Evolutionary conservation across 495 filamentous ascomycete genomes (phyloP), one percentile per base, ranked within the genome.

Genomic region (Penicillium mononematosum): DNA sequence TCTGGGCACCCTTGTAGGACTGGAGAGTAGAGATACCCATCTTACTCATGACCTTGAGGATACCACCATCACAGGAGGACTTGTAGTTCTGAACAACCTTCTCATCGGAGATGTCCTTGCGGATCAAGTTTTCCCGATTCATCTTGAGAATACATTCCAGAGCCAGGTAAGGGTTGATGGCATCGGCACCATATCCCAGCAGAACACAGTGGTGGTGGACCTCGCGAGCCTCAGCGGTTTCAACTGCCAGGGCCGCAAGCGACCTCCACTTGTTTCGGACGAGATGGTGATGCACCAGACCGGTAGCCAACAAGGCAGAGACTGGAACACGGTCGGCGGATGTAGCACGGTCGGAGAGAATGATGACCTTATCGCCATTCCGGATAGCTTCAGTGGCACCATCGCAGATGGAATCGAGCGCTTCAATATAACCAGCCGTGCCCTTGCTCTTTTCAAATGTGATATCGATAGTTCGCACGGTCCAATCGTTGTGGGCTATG

Each of bases 11-110:
- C 79, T 99, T 99, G 81, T 99, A 99, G 63, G 90, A 95, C 70
- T 94, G 91, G 44, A 99, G 78, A 45, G 94, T 99, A 11, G 94
- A 99, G 64, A 99, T 99, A 75, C 94, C 94, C 94, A 99, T 99
- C 81, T 99, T 99, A 76, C 91, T 96, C 94, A 99, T 99, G 69
- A 99, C 94, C 78, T 99, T 99, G 55, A 99, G 81, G 58, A 99
- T 96, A 74, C 94, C 94, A 64, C 94, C 94, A 65, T 98, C 95
- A 66, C 91, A 95, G 45, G 94, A 99, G 66, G 94, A 89, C 79
- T 95, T 96, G 81, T 98, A 99, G 76, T 99, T 99, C 58, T 88
- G 85, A 58, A 99, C 90, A 50, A 98, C 85, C 58, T 85, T 81
- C 45, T 96, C 90, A 57, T 95, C 86, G 22, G 83, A 79, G 20